These are phyloP conservation scores for Ceratobasidium sp. DNA, from an alignment of 1,284 basidiomycete genomes.

Conservation along the genomic window DNA sequence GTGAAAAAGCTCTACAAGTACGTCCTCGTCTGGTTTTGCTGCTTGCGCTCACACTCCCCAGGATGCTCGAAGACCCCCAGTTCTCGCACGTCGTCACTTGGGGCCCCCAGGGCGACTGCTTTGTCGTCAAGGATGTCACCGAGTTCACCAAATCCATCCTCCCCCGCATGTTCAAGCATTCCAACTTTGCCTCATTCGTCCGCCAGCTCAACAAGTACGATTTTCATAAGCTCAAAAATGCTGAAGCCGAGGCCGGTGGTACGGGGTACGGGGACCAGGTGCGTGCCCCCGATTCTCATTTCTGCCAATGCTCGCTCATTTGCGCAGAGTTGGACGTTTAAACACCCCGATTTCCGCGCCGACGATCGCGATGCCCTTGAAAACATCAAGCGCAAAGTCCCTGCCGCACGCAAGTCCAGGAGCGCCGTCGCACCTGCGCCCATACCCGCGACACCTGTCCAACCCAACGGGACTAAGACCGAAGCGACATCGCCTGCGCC, in stretches of 20 bases:
- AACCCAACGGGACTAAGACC: conserved; percentile 53
- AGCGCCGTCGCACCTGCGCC: conserved; percentile 42
- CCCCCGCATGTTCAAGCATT: conserved; percentile 96
- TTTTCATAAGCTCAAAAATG: conserved; percentile 94
- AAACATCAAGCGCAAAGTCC: conserved; percentile 94
- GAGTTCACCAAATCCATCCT: conserved; percentile 95
- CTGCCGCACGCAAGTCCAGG: conserved; percentile 73
- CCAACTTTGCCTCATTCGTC: conserved; percentile 95
- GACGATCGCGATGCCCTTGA: conserved; percentile 88
- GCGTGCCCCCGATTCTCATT: conserved; percentile 53
- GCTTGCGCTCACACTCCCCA: conserved; percentile 54
- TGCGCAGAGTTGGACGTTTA: conserved; percentile 91
- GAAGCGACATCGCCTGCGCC: conserved; percentile 57
- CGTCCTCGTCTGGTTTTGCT: conserved; percentile 53
- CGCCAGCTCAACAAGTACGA: conserved; percentile 98
- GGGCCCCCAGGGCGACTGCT: conserved; percentile 88
- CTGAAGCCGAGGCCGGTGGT: conserved; percentile 71
- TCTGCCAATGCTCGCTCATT: conserved; percentile 7
- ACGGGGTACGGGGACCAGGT: conserved; percentile 78
- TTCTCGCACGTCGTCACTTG: conserved; percentile 86
- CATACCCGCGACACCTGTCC: conserved; percentile 50
- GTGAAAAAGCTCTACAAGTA: conserved; percentile 96
- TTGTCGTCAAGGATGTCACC: conserved; percentile 99
- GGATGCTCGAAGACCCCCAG: conserved; percentile 88
- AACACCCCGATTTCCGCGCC: conserved; percentile 93